Evolutionary conservation across 345 rosid species (phyloP).

Genomic region (Gossypium australe): DNA sequence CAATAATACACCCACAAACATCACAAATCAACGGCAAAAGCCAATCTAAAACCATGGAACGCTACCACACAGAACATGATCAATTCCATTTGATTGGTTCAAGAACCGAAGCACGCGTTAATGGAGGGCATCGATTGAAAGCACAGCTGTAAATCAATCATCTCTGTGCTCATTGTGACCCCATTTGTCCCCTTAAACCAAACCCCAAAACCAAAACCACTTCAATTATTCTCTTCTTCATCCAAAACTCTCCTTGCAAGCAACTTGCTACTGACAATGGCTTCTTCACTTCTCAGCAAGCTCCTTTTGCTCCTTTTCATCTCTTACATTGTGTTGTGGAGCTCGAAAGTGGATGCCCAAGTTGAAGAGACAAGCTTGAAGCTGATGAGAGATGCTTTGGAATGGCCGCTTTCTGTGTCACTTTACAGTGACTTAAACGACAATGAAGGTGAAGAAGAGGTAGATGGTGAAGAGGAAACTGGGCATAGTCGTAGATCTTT

Average conservation of each 20-base stretch:
- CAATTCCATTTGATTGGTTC: background rate
- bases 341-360: constrained; percentile 20
- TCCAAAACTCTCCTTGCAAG: background rate
- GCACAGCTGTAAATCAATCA: constrained; percentile 53
- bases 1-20: background rate
- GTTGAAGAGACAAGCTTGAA: constrained; percentile 34
- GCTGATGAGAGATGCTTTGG: constrained; percentile 33
- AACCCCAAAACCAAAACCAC: background rate
- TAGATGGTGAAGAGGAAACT: constrained; percentile 21
- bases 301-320: constrained; percentile 13
- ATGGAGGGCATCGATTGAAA: constrained; percentile 35
- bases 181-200: background rate
- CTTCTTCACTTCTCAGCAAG: constrained; percentile 12
- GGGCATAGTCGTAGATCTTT: constrained; percentile 50
- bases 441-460: constrained; percentile 16
- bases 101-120: constrained; percentile 29
- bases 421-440: constrained; percentile 20
- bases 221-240: background rate
- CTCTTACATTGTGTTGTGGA: constrained; percentile 6
- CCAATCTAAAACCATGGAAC: background rate
- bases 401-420: constrained; percentile 52
- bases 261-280: constrained; percentile 12
- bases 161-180: constrained; percentile 10
- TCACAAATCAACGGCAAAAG: background rate
- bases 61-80: background rate